A percentile compares a stretch with the other conserved stretches of the same genome.
Evolutionary conservation across 176 grass and related monocot genomes (phyloP).

Genomic region (Saccharum officinarum): DNA sequence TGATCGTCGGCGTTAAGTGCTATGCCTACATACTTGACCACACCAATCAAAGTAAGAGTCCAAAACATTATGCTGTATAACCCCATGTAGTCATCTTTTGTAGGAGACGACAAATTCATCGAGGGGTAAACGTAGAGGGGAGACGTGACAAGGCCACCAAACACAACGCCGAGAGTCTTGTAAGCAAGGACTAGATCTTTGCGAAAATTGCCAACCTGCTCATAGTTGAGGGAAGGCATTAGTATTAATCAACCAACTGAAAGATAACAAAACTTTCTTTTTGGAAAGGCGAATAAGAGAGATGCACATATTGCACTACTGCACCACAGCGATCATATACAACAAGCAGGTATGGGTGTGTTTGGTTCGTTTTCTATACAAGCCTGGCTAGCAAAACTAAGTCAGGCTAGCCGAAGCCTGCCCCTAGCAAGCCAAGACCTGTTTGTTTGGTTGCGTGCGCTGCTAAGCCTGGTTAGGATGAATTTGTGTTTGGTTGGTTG

Average conservation of each 20-base stretch:
- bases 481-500: too few relatives aligned
- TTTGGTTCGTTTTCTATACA: too few relatives aligned
- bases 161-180: constrained; percentile 81
- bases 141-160: constrained; percentile 83
- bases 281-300: background rate
- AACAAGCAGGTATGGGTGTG: too few relatives aligned
- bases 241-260: constrained; percentile 11
- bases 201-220: constrained; percentile 31
- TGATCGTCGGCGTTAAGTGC: constrained; percentile 82
- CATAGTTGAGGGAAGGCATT: constrained; percentile 16
- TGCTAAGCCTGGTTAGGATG: too few relatives aligned
- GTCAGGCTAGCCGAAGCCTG: too few relatives aligned
- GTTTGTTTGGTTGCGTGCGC: too few relatives aligned
- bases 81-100: constrained; percentile 68
- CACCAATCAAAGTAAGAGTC: constrained; percentile 84
- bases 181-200: constrained; percentile 63
- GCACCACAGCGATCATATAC: background rate
- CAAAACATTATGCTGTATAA: constrained; percentile 93
- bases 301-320: background rate
- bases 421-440: too few relatives aligned
- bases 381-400: too few relatives aligned
- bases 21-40: constrained; percentile 81
- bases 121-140: constrained; percentile 90
- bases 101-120: constrained; percentile 77
- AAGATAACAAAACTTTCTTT: background rate